Evolutionary conservation across 2,329 filamentous ascomycete genomes (phyloP).

Genomic region (Paecilomyces formosus): DNA sequence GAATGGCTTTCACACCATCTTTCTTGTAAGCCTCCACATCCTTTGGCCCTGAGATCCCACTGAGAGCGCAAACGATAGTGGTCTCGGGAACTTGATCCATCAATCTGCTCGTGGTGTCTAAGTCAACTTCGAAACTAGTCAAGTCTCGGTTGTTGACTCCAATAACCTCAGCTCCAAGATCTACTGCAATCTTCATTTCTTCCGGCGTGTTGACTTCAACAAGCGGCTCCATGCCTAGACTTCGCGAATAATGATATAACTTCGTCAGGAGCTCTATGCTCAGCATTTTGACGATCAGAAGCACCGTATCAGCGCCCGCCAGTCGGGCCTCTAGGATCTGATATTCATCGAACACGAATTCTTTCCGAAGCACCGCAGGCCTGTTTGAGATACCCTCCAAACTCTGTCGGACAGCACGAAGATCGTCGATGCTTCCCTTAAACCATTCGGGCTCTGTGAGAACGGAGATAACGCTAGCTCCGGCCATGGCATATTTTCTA

Average conservation of each 20-base stretch:
- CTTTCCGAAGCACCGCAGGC: slow-evolving; percentile 86
- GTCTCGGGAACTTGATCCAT: slow-evolving; percentile 78
- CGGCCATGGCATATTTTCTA: slow-evolving; percentile 82
- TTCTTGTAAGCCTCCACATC: slow-evolving; percentile 83
- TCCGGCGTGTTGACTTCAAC: slow-evolving; percentile 94
- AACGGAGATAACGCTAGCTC: slow-evolving; percentile 96
- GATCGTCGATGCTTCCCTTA: slow-evolving; percentile 92
- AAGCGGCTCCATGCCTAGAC: slow-evolving; percentile 91
- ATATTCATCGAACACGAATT: slow-evolving; percentile 97
- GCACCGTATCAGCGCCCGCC: slow-evolving; percentile 86
- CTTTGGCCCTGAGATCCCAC: slow-evolving; percentile 80
- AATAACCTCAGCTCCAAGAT: slow-evolving; percentile 81
- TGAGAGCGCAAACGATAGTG: slow-evolving; percentile 87
- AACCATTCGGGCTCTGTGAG: slow-evolving; percentile 98
- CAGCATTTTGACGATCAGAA: slow-evolving; percentile 98
- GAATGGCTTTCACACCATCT: slow-evolving; percentile 83
- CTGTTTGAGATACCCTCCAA: slow-evolving; percentile 87
- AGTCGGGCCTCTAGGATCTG: slow-evolving; percentile 92
- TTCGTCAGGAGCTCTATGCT: slow-evolving; percentile 63
- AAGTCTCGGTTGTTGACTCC: slow-evolving; percentile 97
- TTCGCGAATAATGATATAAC: slow-evolving; percentile 81
- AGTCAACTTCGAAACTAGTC: slow-evolving; percentile 92
- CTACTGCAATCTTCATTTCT: slow-evolving; percentile 83
- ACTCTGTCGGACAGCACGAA: slow-evolving; percentile 78
- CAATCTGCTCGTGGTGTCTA: slow-evolving; percentile 81